Evolutionary conservation across 2,329 filamentous ascomycete genomes (phyloP).

Genomic region (Chalaropsis ovoidea): DNA sequence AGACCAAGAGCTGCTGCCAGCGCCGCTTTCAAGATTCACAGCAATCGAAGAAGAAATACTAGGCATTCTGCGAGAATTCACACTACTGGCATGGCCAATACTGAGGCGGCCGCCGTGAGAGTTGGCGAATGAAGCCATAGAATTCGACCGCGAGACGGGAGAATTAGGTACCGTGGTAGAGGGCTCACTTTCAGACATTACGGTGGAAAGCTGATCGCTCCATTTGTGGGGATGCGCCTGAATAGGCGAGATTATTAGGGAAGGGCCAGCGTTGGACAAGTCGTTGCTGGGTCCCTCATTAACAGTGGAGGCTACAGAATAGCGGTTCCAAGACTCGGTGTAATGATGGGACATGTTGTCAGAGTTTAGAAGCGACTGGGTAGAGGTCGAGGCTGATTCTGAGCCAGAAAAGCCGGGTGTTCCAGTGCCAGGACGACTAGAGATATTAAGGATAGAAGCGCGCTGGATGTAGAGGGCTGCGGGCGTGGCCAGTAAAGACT

Average conservation of each 20-base stretch:
- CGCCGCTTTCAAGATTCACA: slow-evolving; percentile 27
- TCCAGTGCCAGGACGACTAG: neutral
- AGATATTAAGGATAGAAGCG: slow-evolving; percentile 29
- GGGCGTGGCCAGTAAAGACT: slow-evolving; percentile 34
- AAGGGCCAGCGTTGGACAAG: slow-evolving; percentile 8
- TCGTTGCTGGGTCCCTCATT: slow-evolving; percentile 3
- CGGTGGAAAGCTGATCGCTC: slow-evolving; percentile 55
- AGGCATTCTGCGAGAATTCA: slow-evolving; percentile 45
- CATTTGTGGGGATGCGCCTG: slow-evolving; percentile 47
- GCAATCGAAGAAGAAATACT: slow-evolving; percentile 49
- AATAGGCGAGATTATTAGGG: slow-evolving; percentile 32
- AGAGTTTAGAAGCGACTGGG: slow-evolving; percentile 32
- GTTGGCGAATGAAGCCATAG: slow-evolving; percentile 36
- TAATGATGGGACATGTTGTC: slow-evolving; percentile 27
- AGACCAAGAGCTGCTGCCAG: slow-evolving; percentile 30
- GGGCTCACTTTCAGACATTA: slow-evolving; percentile 51
- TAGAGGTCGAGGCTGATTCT: slow-evolving; percentile 22
- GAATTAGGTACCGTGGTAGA: slow-evolving; percentile 34
- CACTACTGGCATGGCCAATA: slow-evolving; percentile 42
- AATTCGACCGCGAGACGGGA: slow-evolving; percentile 37
- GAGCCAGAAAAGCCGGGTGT: neutral
- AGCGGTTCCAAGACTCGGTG: slow-evolving; percentile 17
- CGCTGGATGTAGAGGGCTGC: slow-evolving; percentile 35
- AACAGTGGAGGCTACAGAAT: slow-evolving; percentile 6
- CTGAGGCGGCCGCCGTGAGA: slow-evolving; percentile 31